These are phyloP conservation scores for Coniferiporia weirii DNA, from an alignment of 1,284 basidiomycete species.

Conservation along the genomic window DNA sequence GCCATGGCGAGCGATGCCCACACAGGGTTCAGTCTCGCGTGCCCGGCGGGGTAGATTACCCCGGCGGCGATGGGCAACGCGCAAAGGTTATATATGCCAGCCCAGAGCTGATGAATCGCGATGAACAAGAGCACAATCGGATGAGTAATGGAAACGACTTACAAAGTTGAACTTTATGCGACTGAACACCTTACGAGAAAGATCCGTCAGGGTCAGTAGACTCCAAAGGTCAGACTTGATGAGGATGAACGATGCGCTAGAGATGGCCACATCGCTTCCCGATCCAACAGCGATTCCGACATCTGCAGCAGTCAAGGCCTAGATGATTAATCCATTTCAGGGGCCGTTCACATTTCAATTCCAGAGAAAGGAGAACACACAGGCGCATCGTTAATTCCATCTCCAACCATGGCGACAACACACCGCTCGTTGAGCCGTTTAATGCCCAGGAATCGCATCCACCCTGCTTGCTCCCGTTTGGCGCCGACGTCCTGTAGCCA, in stretches of 20 bases:
- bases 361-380: conserved; percentile 35
- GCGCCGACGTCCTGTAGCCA: conserved; percentile 50
- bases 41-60: conserved; percentile 65
- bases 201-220: conserved; percentile 52
- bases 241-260: conserved; percentile 73
- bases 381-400: conserved; percentile 79
- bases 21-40: conserved; percentile 64
- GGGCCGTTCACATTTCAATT: conserved; percentile 18
- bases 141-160: conserved; percentile 24
- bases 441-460: conserved; percentile 33
- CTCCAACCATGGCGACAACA: conserved; percentile 68
- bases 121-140: conserved; percentile 4
- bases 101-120: conserved; percentile 44
- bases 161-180: conserved; percentile 74
- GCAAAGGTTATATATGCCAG: conserved; percentile 58
- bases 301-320: conserved; percentile 70
- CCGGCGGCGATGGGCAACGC: conserved; percentile 75
- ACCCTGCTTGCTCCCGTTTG: conserved; percentile 31
- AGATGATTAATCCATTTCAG: neutral
- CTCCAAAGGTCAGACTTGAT: conserved; percentile 57
- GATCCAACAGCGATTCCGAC: conserved; percentile 74
- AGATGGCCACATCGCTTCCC: conserved; percentile 71
- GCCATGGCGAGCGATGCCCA: conserved; percentile 84
- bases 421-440: conserved; percentile 40
- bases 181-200: conserved; percentile 60